Evolutionary conservation across 2,329 filamentous ascomycete species (phyloP).

Genomic region (Thermomyces lanuginosus): DNA sequence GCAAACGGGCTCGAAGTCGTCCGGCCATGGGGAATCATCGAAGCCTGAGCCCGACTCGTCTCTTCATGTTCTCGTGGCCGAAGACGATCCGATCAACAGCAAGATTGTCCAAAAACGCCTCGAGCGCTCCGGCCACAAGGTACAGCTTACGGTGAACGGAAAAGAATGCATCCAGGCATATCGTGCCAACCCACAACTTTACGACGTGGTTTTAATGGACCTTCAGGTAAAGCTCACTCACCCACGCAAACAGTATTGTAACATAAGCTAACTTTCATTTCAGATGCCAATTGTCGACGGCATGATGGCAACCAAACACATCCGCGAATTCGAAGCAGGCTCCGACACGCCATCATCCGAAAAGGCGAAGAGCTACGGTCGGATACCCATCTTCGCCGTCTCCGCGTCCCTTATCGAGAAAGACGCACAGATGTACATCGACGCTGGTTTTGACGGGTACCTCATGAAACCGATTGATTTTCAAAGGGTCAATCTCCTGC

Average conservation of each 20-base stretch:
- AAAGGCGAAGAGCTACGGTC: constrained; percentile 43
- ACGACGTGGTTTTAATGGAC: constrained; percentile 78
- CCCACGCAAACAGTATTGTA: background rate
- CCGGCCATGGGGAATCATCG: constrained; percentile 3
- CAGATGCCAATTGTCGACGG: constrained; percentile 91
- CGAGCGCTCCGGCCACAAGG: constrained; percentile 57
- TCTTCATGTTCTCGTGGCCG: constrained; percentile 52
- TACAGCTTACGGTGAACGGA: constrained; percentile 61
- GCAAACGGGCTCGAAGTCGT: no score
- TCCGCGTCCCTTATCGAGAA: constrained; percentile 66
- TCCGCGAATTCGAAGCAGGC: constrained; percentile 51
- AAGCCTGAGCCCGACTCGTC: no score
- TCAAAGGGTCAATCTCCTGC: constrained; percentile 50
- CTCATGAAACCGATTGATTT: constrained; percentile 81
- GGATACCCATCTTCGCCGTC: constrained; percentile 70
- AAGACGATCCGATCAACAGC: constrained; percentile 79
- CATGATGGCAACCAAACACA: constrained; percentile 65
- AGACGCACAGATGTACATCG: constrained; percentile 51
- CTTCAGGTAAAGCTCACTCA: constrained; percentile 55
- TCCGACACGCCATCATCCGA: constrained; percentile 38
- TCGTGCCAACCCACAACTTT: constrained; percentile 43
- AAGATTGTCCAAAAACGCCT: constrained; percentile 65
- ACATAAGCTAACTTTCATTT: constrained; percentile 2
- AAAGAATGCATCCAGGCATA: constrained; percentile 66
- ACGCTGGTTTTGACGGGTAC: constrained; percentile 77